Percentiles rank a stretch among this genome's conserved stretches.
Evolutionary conservation across 2,329 filamentous ascomycete species (phyloP).

Genomic region (Botryotinia globosa): DNA sequence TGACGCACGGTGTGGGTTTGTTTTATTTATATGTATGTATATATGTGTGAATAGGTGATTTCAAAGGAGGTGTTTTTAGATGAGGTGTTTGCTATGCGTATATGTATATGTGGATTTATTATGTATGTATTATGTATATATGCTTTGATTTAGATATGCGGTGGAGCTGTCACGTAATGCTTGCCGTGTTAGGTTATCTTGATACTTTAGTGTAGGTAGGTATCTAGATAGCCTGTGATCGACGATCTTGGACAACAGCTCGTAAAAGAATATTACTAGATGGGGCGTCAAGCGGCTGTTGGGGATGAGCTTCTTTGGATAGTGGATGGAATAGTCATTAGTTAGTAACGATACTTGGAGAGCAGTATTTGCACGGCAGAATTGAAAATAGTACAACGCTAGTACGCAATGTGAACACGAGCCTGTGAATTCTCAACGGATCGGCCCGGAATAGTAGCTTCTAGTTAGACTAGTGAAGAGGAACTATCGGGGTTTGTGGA

Average conservation of each 20-base stretch:
- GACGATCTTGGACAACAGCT: not conserved
- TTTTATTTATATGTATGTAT: not conserved
- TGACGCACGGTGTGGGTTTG: not conserved
- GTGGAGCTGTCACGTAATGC: not conserved
- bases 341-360: not conserved
- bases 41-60: not conserved
- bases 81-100: not conserved
- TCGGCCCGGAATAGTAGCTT: not conserved
- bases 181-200: not conserved
- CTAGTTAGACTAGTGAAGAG: not conserved
- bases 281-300: not conserved
- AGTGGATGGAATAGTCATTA: not conserved
- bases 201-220: too few species aligned
- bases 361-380: not conserved
- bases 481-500: not conserved
- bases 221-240: not conserved
- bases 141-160: not conserved
- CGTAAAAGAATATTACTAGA: not conserved
- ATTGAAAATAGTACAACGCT: not conserved
- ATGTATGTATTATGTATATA: not conserved
- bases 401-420: not conserved
- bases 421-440: not conserved
- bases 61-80: too few species aligned
- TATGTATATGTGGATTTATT: not conserved
- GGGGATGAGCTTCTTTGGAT: not conserved